phyloP scores from a whole-genome alignment of 1,284 basidiomycete genomes.

The Phellopilus nigrolimitatus region DNA sequence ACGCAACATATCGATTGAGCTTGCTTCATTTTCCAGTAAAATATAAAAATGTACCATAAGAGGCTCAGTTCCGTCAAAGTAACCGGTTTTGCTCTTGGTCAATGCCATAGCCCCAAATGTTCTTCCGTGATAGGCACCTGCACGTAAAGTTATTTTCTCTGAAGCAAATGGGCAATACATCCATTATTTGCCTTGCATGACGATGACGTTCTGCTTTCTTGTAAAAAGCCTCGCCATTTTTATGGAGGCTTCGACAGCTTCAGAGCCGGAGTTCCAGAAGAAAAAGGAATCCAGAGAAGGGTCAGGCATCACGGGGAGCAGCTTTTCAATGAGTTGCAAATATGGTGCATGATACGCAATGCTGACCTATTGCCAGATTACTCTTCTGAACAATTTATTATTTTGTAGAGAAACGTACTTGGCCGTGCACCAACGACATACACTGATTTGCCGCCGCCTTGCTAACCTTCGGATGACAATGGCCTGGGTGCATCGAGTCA shows the following conservation, averaged over 20 bases:
- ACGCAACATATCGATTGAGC: conserved; percentile 13
- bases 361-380: conserved; percentile 50
- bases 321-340: conserved; percentile 68
- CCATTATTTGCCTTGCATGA: conserved; percentile 66
- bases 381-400: conserved; percentile 8
- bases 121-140: conserved; percentile 81
- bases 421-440: conserved; percentile 75
- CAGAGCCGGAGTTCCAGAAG: conserved; percentile 94
- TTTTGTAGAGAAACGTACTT: conserved; percentile 35
- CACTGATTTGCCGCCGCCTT: conserved; percentile 84
- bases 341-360: conserved; percentile 77
- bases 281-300: conserved; percentile 90
- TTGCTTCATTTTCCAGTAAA: conserved; percentile 6
- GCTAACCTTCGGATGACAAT: conserved; percentile 84
- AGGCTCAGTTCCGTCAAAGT: conserved; percentile 74
- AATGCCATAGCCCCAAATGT: conserved; percentile 86
- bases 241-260: conserved; percentile 81
- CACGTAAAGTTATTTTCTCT: not conserved
- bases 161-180: conserved; percentile 1
- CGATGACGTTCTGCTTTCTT: conserved; percentile 81
- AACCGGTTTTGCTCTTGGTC: conserved; percentile 88
- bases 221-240: conserved; percentile 80
- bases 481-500: conserved; percentile 47
- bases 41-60: conserved; percentile 57
- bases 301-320: conserved; percentile 83